A percentile compares a stretch with the other conserved stretches of the same genome.
These are phyloP conservation scores for Sporothrix humicola DNA, from an alignment of 2,329 filamentous ascomycete genomes.

Conservation along the genomic window DNA sequence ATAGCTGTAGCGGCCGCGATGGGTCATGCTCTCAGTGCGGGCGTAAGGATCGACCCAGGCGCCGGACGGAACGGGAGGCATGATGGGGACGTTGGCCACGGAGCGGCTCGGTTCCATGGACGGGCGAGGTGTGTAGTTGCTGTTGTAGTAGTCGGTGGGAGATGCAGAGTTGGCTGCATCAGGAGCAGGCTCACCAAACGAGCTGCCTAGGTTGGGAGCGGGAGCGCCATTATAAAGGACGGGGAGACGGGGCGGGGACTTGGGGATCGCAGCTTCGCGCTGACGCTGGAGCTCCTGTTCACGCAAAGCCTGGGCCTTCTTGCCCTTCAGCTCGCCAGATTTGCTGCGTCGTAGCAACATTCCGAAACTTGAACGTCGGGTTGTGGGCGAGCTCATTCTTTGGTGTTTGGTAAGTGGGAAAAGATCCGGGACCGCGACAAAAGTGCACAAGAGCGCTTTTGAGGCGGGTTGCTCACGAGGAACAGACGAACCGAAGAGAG, in stretches of 20 bases:
- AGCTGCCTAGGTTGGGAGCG: constrained; percentile 52
- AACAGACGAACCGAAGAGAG: neutral
- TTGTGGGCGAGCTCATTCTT: constrained; percentile 46
- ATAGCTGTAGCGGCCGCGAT: constrained; percentile 95
- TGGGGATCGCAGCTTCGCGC: constrained; percentile 54
- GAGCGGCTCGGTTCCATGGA: constrained; percentile 61
- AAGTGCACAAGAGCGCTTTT: constrained; percentile 22
- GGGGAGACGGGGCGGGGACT: constrained; percentile 58
- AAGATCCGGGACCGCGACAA: neutral
- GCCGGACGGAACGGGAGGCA: constrained; percentile 65
- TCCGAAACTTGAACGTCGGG: constrained; percentile 55
- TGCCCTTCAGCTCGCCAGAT: constrained; percentile 68
- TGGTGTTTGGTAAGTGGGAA: constrained; percentile 18
- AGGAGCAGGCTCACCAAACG: constrained; percentile 62
- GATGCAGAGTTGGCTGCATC: constrained; percentile 43
- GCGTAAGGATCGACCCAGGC: constrained; percentile 76
- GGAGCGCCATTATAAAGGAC: constrained; percentile 57
- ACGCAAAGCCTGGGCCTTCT: constrained; percentile 62
- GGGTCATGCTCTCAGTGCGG: constrained; percentile 91
- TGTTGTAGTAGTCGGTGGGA: constrained; percentile 34
- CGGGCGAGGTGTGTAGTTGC: constrained; percentile 48
- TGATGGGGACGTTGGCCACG: constrained; percentile 53
- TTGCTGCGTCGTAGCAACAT: constrained; percentile 71
- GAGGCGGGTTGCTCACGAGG: constrained; percentile 13
- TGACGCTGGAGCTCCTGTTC: constrained; percentile 59